Base-by-base conservation (phyloP, 2,329 filamentous ascomycete genomes). In the Claviceps sp. region DNA sequence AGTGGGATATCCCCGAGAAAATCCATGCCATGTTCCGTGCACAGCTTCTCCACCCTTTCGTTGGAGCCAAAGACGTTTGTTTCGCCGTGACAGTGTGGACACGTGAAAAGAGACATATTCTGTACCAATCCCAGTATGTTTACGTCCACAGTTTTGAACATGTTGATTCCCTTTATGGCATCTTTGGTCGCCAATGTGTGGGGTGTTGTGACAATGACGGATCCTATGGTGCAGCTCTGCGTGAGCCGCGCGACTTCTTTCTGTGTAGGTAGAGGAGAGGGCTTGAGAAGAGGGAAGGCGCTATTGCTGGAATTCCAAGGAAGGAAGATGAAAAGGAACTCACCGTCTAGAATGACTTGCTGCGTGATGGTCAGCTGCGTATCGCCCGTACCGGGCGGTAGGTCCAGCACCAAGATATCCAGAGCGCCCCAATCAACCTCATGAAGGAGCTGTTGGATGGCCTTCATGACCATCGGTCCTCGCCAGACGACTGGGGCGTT, bases 311-410 rank as follows among this genome's bases (percentile, higher is more conserved):
- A 11, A 34, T 11, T 3, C 30, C 41, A 26, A 26, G 24, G 5
- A 18, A 44, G 22, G 42, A 6, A 13, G 16, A 42, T 16, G 24
- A 14, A 14, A 26, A 5, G 11, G 16, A 13, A 59, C 72, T 64
- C 71, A 76, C 89, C 91, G 59, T 94, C 87, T 2, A 98, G 72
- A n/a, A 87, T 74, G 11, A 98, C 76, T 69, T 96, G 91, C 66
- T 98, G 93, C 16, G 89, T 91, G 55, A 98, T 93, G n/a, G 89
- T 96, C 58, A 98, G 75, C 64, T 98, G 93, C 0, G 91, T 91
- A 62, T 98, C 93, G 24, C 93, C 93, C 0, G 93, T 98, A 2
- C 93, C 93, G 0, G 93, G 93, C 0, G 93, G 93, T 48, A 98
- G 70, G 65, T 98, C 93, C 2, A 98, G 73, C 3, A 98, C 85